Evolutionary conservation across 257 asterid species (phyloP).

Genomic region (Sherardia arvensis): DNA sequence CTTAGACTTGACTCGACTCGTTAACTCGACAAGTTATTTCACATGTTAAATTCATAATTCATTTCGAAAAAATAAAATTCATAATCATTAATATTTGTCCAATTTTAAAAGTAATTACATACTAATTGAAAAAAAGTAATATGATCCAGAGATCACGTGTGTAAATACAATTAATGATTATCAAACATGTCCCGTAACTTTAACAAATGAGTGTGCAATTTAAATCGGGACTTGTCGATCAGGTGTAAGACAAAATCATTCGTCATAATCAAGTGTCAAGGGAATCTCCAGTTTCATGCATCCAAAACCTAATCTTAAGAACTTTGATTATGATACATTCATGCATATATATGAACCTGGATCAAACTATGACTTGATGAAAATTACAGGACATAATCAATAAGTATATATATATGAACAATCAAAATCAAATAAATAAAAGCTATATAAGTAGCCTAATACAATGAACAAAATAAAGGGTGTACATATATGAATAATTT

Average conservation of each 20-base stretch:
- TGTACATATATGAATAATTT: slow-evolving; percentile 4
- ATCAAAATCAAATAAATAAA: slow-evolving; percentile 10
- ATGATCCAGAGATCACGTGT: no score
- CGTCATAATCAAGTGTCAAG: background rate
- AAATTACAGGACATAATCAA: background rate
- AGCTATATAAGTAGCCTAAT: background rate
- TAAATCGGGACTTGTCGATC: no score
- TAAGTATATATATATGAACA: background rate
- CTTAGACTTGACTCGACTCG: no score
- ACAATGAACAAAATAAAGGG: background rate
- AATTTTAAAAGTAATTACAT: no score
- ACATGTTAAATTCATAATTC: no score
- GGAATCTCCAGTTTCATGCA: background rate
- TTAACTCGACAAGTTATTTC: no score
- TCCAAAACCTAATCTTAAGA: background rate
- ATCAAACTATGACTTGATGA: background rate
- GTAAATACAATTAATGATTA: no score
- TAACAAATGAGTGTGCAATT: no score
- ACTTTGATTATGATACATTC: background rate
- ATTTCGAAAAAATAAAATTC: no score
- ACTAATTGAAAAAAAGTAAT: no score
- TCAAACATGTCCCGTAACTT: no score
- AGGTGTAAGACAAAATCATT: background rate
- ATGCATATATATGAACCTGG: slow-evolving; percentile 15
- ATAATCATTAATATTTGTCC: no score